phyloP scores from a whole-genome alignment of 371 early-diverging fungal species.

The Lichtheimia corymbifera region DNA sequence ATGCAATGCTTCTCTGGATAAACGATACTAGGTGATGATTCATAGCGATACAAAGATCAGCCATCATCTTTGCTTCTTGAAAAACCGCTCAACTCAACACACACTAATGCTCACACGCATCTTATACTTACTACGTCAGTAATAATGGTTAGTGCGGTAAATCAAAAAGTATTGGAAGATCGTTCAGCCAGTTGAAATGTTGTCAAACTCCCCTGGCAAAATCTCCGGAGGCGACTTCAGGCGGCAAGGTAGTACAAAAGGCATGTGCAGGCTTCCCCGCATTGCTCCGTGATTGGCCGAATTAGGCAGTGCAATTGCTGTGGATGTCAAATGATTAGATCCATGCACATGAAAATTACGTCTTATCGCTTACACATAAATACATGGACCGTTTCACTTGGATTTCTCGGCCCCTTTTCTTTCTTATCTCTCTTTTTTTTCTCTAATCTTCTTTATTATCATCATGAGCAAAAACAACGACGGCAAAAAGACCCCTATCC shows the following conservation, averaged over 20 bases:
- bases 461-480: conserved; percentile 44
- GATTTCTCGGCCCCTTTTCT: neutral
- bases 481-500: conserved; percentile 45
- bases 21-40: too few species aligned
- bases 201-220: conserved; percentile 1
- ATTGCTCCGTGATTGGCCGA: conserved; percentile 5
- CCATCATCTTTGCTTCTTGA: too few species aligned
- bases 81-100: too few species aligned
- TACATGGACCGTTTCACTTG: neutral
- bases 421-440: conserved; percentile 13
- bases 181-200: conserved; percentile 4
- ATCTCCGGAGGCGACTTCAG: conserved; percentile 2
- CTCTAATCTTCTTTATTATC: conserved; percentile 1
- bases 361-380: conserved; percentile 1
- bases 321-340: conserved; percentile 5
- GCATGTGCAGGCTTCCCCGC: conserved; percentile 3
- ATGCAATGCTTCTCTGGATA: too few species aligned
- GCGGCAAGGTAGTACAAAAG: neutral
- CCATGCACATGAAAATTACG: conserved; percentile 3
- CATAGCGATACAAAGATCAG: too few species aligned
- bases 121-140: too few species aligned
- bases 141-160: too few species aligned
- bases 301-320: neutral
- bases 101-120: too few species aligned
- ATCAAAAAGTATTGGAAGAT: neutral